phyloP scores from a whole-genome alignment of 2,329 filamentous ascomycete species.

The Clonostachys sp. region DNA sequence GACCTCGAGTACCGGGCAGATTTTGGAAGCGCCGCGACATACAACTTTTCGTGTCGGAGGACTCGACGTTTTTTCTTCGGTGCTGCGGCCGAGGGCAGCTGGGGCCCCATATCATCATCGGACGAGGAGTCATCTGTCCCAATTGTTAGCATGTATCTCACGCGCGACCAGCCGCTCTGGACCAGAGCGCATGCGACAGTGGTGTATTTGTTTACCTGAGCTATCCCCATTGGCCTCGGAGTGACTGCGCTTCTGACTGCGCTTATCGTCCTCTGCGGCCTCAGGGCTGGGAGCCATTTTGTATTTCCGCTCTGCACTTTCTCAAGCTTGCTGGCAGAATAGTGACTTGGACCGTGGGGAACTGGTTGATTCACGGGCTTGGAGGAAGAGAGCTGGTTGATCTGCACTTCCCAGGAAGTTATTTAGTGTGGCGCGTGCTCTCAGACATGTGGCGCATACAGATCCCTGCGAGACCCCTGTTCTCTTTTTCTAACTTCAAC shows the following conservation, averaged over 20 bases:
- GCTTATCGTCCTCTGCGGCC: constrained; percentile 21
- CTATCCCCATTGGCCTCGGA: constrained; percentile 46
- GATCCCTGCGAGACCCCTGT: too few relatives aligned
- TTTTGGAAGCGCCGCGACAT: constrained; percentile 81
- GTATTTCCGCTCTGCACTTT: too few relatives aligned
- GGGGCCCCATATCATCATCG: constrained; percentile 89
- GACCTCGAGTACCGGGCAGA: constrained; percentile 87
- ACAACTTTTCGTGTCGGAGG: constrained; percentile 92
- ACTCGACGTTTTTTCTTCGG: constrained; percentile 89
- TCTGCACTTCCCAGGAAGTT: too few relatives aligned
- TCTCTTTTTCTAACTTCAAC: too few relatives aligned
- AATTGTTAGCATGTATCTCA: not conserved
- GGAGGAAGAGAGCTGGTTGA: too few relatives aligned
- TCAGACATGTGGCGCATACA: too few relatives aligned
- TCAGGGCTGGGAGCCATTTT: not conserved
- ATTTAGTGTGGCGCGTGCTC: too few relatives aligned
- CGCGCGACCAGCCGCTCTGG: not conserved
- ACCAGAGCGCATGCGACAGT: not conserved
- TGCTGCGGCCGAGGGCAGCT: constrained; percentile 73
- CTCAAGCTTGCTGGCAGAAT: too few relatives aligned
- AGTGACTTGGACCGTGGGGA: too few relatives aligned
- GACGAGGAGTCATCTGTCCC: constrained; percentile 59
- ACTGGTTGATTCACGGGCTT: too few relatives aligned
- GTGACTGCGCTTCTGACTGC: constrained; percentile 44
- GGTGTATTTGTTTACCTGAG: constrained; percentile 24